A percentile compares a stretch with the other conserved stretches of the same genome.
phyloP scores from a whole-genome alignment of 176 grass and related monocot genomes.

The Poa annua region DNA sequence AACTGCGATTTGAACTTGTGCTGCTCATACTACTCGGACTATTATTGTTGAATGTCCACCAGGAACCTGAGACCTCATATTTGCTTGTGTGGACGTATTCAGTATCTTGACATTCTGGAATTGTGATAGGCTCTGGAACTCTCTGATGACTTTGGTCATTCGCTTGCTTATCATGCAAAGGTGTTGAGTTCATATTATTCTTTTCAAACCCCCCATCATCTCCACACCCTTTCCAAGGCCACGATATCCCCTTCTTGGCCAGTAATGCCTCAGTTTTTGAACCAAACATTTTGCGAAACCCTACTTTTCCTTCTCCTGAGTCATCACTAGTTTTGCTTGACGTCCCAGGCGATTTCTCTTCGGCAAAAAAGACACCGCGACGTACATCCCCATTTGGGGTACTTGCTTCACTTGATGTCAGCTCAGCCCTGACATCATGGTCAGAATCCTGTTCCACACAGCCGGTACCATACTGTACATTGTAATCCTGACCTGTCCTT shows the following conservation, averaged over 20 bases:
- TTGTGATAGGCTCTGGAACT: slow-evolving; percentile 48
- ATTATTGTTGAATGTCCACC: slow-evolving; percentile 79
- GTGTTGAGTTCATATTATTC: slow-evolving; percentile 44
- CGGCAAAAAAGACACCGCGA: slow-evolving; percentile 18
- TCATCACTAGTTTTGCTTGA: slow-evolving; percentile 64
- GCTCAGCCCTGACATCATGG: slow-evolving; percentile 58
- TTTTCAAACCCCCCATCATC: slow-evolving; percentile 45
- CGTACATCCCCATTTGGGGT: slow-evolving; percentile 29
- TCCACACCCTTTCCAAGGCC: slow-evolving; percentile 79
- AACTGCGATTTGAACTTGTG: slow-evolving; percentile 62
- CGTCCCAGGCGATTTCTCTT: slow-evolving; percentile 44
- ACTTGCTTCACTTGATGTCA: slow-evolving; percentile 52
- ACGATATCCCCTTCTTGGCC: slow-evolving; percentile 68
- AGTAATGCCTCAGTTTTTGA: slow-evolving; percentile 72
- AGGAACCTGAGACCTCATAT: slow-evolving; percentile 66
- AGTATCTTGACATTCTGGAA: slow-evolving; percentile 49
- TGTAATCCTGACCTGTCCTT: slow-evolving; percentile 33
- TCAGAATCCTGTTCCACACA: slow-evolving; percentile 46
- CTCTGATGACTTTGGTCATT: slow-evolving; percentile 41
- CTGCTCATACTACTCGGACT: slow-evolving; percentile 76
- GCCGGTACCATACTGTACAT: slow-evolving; percentile 13
- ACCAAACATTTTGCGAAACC: slow-evolving; percentile 66
- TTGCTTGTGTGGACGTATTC: slow-evolving; percentile 43
- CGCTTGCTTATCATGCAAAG: slow-evolving; percentile 60
- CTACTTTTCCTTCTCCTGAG: slow-evolving; percentile 55